Evolutionary conservation across 2,329 filamentous ascomycete species (phyloP).

Genomic region (Claviceps citrina): DNA sequence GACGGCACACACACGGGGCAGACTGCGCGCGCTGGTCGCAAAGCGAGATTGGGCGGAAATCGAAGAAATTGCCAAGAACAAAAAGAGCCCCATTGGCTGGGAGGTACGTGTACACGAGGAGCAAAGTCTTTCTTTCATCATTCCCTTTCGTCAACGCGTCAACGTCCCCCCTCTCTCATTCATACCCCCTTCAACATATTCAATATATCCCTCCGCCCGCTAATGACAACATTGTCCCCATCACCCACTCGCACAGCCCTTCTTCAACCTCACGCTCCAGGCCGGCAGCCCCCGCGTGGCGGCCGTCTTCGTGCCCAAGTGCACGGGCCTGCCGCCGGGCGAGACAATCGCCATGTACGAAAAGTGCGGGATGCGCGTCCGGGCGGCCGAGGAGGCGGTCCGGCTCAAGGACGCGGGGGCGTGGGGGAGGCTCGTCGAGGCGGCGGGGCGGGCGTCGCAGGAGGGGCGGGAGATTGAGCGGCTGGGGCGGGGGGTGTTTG

Average conservation of each 20-base stretch:
- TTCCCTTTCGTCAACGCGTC: no score
- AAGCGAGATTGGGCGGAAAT: constrained; percentile 86
- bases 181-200: no score
- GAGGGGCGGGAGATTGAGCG: constrained; percentile 69
- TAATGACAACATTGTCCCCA: no score
- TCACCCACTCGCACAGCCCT: no score
- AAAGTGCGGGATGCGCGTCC: constrained; percentile 79
- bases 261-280: constrained; percentile 75
- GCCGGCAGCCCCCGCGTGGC: constrained; percentile 85
- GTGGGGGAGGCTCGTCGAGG: constrained; percentile 58
- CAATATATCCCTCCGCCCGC: no score
- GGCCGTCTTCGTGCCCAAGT: constrained; percentile 74
- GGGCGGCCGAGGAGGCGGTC: constrained; percentile 82
- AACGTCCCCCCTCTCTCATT: no score
- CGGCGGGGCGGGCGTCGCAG: constrained; percentile 52
- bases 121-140: no score
- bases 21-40: constrained; percentile 73
- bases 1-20: constrained; percentile 15
- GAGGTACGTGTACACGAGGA: constrained; percentile 61
- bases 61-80: constrained; percentile 63
- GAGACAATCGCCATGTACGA: constrained; percentile 85
- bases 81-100: constrained; percentile 92
- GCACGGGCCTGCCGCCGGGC: constrained; percentile 49
- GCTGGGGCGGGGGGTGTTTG: constrained; percentile 47
- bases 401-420: constrained; percentile 62